Evolutionary conservation across 139 green algal genomes (phyloP), one percentile per base, ranked within the genome.

Genomic region (Edaphochlamys debaryana): DNA sequence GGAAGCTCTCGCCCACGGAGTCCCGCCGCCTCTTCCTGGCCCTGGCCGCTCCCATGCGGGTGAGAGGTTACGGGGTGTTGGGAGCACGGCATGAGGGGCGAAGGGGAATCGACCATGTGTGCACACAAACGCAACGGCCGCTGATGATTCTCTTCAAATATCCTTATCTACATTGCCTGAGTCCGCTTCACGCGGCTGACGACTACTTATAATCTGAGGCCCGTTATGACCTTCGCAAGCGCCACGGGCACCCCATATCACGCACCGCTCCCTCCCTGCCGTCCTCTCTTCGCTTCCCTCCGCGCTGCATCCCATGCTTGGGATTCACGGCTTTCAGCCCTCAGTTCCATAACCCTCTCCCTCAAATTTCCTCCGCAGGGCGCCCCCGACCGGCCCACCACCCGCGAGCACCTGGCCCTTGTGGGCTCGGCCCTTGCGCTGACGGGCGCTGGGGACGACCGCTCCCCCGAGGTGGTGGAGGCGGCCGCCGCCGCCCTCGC

Each of bases 161-260:
- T 80, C 86, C 89, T 92, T 92, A 92, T 90, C 89, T 92, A 92
- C 89, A 92, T 92, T 92, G 82, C 38, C 50, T 87, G 80, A 87
- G 42, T 38, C 73, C 60, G 42, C 45, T 81, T 36, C 23, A 82
- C 32, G 38, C 54, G 67, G 69, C 83, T 80, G 86, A 80, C 69
- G 74, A 36, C 58, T 60, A n/a, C n/a, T 32, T 50, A 34, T 13
- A 75, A 40, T 80, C 58, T 86, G 60, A 69, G 62, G 66, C 37
- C 56, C 3, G 27, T n/a, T n/a, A n/a, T n/a, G n/a, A n/a, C n/a
- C n/a, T n/a, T n/a, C n/a, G n/a, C n/a, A n/a, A n/a, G n/a, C n/a
- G n/a, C n/a, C n/a, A n/a, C n/a, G n/a, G n/a, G n/a, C n/a, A n/a
- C n/a, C n/a, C n/a, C n/a, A n/a, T n/a, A n/a, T n/a, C n/a, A n/a